Conservation (phyloP, 306 rosid species). For the Leucaena leucocephala region DNA sequence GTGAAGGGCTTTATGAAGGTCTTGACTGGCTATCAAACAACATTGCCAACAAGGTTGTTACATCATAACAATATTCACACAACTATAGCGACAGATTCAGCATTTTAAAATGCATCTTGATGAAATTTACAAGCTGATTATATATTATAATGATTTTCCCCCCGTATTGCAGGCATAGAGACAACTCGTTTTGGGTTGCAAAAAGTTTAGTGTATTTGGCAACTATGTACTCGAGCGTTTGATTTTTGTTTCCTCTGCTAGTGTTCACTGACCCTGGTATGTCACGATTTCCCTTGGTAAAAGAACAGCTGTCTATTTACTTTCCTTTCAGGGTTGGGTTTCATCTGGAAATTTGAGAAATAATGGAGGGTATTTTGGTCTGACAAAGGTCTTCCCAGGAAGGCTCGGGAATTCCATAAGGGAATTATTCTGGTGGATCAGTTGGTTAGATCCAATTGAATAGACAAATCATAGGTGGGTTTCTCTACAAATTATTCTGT, state of each 20-base stretch:
- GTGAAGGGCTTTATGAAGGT: conserved; percentile 95
- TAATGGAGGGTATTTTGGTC: too few relatives aligned
- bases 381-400: too few relatives aligned
- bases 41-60: conserved; percentile 76
- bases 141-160: conserved; percentile 32
- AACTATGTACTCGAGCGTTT: conserved; percentile 20
- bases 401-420: too few relatives aligned
- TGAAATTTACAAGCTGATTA: neutral
- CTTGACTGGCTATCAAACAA: conserved; percentile 95
- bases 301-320: conserved; percentile 33
- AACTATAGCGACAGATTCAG: neutral
- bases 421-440: too few relatives aligned
- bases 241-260: conserved; percentile 39
- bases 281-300: conserved; percentile 45
- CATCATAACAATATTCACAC: neutral
- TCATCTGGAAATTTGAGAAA: too few relatives aligned
- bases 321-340: neutral
- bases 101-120: conserved; percentile 6
- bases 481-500: too few relatives aligned
- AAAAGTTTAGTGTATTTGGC: conserved; percentile 36
- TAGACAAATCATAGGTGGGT: too few relatives aligned
- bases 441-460: too few relatives aligned
- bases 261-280: conserved; percentile 40
- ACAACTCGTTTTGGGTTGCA: conserved; percentile 33
- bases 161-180: conserved; percentile 67